Conservation (phyloP, 768 basidiomycete species). For the Rhizopogon rudus region DNA sequence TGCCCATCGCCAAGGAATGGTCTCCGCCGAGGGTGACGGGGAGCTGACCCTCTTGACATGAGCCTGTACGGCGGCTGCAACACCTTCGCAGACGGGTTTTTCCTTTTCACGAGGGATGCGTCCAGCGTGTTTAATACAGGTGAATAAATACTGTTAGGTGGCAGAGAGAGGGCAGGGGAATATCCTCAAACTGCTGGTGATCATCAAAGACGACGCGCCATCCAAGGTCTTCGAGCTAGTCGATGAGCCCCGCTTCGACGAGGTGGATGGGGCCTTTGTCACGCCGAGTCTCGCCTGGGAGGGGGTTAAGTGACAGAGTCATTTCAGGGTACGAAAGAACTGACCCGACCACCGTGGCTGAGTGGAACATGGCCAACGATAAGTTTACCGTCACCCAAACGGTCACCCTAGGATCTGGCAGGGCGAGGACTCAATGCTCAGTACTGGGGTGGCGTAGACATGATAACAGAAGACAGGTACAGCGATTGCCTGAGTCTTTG, state of each 20-base stretch:
- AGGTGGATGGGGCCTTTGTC: constrained; percentile 87
- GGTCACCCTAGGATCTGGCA: constrained; percentile 88
- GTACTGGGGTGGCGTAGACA: no score
- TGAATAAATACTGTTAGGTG: background rate
- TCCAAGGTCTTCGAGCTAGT: constrained; percentile 72
- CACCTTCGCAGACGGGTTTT: constrained; percentile 87
- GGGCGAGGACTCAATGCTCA: constrained; percentile 6
- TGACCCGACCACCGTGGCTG: constrained; percentile 27
- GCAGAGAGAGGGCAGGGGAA: constrained; percentile 41
- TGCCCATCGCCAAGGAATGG: constrained; percentile 93
- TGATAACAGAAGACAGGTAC: no score
- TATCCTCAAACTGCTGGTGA: constrained; percentile 83
- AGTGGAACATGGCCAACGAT: constrained; percentile 9
- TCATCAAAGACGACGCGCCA: constrained; percentile 91
- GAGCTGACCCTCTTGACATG: constrained; percentile 77
- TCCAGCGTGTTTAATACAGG: constrained; percentile 3
- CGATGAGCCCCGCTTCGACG: constrained; percentile 78
- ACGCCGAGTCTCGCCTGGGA: constrained; percentile 71
- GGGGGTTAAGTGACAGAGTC: constrained; percentile 8
- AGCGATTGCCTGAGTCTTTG: no score
- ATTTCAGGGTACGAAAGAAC: constrained; percentile 3
- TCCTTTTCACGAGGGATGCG: constrained; percentile 82
- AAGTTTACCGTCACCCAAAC: constrained; percentile 47
- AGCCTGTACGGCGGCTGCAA: constrained; percentile 69
- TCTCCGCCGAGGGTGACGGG: constrained; percentile 94